Percentiles rank a stretch among this genome's conserved stretches.
These are phyloP conservation scores for Fusarium subglutinans DNA, from an alignment of 2,329 filamentous ascomycete genomes.

Conservation along the genomic window DNA sequence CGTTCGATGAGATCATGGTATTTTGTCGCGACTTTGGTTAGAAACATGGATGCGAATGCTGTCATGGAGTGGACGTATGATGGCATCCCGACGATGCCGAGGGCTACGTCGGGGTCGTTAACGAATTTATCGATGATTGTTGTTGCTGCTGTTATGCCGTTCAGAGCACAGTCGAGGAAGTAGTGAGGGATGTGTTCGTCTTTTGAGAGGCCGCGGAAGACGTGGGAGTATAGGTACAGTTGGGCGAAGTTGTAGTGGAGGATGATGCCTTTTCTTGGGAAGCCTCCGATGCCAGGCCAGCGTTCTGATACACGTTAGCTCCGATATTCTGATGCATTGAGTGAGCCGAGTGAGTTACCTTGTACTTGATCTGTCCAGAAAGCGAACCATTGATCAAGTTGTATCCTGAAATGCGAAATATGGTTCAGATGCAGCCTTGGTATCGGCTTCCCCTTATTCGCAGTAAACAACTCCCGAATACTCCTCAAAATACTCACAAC, in stretches of 20 bases:
- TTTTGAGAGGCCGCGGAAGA: conserved; percentile 49
- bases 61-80: conserved; percentile 63
- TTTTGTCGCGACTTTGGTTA: conserved; percentile 56
- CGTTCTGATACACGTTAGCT: conserved; percentile 40
- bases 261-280: conserved; percentile 49
- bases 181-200: conserved; percentile 41
- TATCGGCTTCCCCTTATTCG: conserved; percentile 61
- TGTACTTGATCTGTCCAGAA: conserved; percentile 46
- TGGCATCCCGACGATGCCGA: conserved; percentile 53
- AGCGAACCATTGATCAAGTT: conserved; percentile 49
- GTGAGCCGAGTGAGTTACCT: conserved; percentile 12
- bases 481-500: conserved; percentile 65
- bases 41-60: conserved; percentile 60
- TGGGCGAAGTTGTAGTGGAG: conserved; percentile 52
- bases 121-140: conserved; percentile 54
- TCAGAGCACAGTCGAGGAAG: conserved; percentile 42
- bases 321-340: rapidly evolving
- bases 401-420: conserved; percentile 43
- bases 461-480: conserved; percentile 63
- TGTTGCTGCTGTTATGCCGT: conserved; percentile 48
- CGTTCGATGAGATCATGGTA: conserved; percentile 52
- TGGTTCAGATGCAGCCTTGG: conserved; percentile 62
- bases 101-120: conserved; percentile 51
- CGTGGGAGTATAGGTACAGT: conserved; percentile 51
- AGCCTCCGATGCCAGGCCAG: conserved; percentile 48